phyloP scores from a whole-genome alignment of 1,284 basidiomycete genomes.

The Fomes fomentarius region DNA sequence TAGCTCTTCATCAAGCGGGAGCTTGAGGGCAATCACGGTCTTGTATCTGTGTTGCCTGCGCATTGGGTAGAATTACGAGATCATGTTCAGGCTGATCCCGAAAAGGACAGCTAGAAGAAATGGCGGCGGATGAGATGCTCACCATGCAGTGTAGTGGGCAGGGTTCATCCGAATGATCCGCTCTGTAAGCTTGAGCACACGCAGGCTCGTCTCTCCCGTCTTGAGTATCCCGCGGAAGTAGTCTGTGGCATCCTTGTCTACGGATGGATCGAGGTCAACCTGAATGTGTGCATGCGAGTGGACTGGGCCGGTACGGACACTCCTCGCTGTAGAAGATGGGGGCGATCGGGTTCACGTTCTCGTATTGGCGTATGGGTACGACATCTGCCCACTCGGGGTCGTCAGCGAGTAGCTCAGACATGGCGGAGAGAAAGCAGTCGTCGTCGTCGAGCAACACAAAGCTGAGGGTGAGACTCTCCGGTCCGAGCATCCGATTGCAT shows the following conservation, averaged over 20 bases:
- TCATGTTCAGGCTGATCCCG: neutral
- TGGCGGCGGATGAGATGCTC: conserved; percentile 28
- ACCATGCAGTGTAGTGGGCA: conserved; percentile 96
- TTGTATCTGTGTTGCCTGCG: conserved; percentile 92
- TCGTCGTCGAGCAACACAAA: too few relatives aligned
- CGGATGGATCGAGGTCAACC: too few relatives aligned
- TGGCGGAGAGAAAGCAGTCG: neutral
- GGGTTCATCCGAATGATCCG: conserved; percentile 86
- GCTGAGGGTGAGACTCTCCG: neutral
- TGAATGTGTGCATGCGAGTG: conserved; percentile 46
- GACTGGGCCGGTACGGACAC: conserved; percentile 59
- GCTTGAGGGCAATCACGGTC: too few relatives aligned
- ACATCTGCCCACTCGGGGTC: conserved; percentile 82
- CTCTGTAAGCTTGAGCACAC: conserved; percentile 87
- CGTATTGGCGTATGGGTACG: conserved; percentile 66
- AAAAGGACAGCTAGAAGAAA: neutral
- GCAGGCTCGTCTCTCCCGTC: conserved; percentile 72
- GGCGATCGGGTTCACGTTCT: conserved; percentile 77
- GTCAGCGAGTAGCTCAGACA: conserved; percentile 54
- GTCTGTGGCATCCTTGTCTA: too few relatives aligned
- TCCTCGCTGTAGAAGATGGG: conserved; percentile 88
- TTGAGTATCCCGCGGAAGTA: too few relatives aligned
- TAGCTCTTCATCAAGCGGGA: conserved; percentile 77
- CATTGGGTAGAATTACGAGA: too few relatives aligned
- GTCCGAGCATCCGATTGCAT: too few relatives aligned